These are phyloP conservation scores for Pontederia crassipes DNA, from an alignment of 176 grass and related monocot species.

Conservation along the genomic window DNA sequence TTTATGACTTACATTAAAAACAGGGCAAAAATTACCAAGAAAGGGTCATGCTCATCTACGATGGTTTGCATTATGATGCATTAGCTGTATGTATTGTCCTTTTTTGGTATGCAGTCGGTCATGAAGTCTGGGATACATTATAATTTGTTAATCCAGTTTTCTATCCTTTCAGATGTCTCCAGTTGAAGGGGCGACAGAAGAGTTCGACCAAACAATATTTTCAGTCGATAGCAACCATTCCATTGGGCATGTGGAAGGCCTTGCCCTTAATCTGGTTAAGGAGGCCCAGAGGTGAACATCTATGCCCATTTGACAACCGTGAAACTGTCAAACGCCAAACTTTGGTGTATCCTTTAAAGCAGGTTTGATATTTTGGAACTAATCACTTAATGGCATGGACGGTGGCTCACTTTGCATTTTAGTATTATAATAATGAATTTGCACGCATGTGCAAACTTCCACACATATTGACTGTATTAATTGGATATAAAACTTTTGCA, in stretches of 20 bases:
- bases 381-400: no score
- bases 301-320: neutral
- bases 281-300: conserved; percentile 55
- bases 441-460: no score
- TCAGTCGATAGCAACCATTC: conserved; percentile 44
- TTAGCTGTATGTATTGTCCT: conserved; percentile 66
- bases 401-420: no score
- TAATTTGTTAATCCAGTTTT: conserved; percentile 1
- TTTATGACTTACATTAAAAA: conserved; percentile 9
- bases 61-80: conserved; percentile 93
- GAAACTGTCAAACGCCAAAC: no score
- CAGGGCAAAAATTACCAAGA: conserved; percentile 73
- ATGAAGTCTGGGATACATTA: neutral
- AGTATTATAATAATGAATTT: no score
- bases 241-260: conserved; percentile 57
- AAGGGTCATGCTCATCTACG: conserved; percentile 93
- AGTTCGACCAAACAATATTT: conserved; percentile 95
- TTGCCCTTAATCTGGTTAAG: conserved; percentile 73
- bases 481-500: no score
- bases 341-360: neutral
- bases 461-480: no score
- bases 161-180: conserved; percentile 56
- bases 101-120: conserved; percentile 1
- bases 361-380: no score
- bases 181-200: conserved; percentile 77